These are phyloP conservation scores for Gonium pectorale DNA, from an alignment of 139 green algal species.

Conservation along the genomic window DNA sequence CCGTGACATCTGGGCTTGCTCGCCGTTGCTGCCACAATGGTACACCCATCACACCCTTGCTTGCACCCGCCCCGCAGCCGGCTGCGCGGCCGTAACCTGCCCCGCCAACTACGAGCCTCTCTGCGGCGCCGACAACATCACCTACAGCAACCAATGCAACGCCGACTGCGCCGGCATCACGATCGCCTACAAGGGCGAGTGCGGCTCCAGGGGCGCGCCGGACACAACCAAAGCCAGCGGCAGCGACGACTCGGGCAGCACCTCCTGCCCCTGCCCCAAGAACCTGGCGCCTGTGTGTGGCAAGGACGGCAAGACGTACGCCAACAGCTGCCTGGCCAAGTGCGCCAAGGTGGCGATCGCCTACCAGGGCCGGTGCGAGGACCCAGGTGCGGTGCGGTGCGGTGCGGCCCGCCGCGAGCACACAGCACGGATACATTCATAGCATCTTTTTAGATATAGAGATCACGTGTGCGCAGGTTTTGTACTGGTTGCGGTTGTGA, in stretches of 20 bases:
- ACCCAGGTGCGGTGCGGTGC: not conserved
- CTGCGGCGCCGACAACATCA: not conserved
- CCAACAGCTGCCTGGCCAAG: constrained; percentile 47
- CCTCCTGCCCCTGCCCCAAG: constrained; percentile 35
- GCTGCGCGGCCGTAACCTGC: constrained; percentile 20
- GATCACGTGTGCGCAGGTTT: too few relatives aligned
- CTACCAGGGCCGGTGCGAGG: constrained; percentile 44
- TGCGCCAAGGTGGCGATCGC: constrained; percentile 20
- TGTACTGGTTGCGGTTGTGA: too few relatives aligned
- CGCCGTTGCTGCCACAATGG: not conserved
- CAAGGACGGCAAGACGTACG: constrained; percentile 32
- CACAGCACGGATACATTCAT: too few relatives aligned
- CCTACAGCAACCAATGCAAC: not conserved
- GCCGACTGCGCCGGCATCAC: not conserved
- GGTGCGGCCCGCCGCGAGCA: too few relatives aligned
- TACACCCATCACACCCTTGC: not conserved
- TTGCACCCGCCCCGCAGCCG: not conserved
- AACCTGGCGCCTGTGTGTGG: not conserved
- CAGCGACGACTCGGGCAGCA: not conserved
- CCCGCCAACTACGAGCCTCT: not conserved
- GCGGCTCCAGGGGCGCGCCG: too few relatives aligned
- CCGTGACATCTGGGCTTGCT: not conserved
- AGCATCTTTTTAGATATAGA: too few relatives aligned
- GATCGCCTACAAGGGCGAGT: not conserved
- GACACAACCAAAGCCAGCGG: too few relatives aligned